Evolutionary conservation across 2,329 filamentous ascomycete genomes (phyloP).

Genomic region (Fusarium tupiense): DNA sequence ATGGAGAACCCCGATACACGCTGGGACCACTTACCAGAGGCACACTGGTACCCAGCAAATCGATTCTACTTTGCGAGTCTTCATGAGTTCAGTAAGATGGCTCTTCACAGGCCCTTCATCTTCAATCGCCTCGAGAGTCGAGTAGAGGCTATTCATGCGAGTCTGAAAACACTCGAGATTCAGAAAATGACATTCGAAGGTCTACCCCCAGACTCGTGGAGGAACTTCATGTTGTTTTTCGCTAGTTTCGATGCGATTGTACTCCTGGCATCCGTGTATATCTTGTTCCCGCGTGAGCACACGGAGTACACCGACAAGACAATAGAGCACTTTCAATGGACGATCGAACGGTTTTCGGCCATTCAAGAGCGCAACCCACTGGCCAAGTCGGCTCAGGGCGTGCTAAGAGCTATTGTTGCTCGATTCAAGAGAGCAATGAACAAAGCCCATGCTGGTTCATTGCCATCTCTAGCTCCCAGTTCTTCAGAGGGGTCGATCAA

Average conservation of each 20-base stretch:
- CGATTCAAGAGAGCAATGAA: conserved; percentile 63
- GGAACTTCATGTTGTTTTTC: conserved; percentile 66
- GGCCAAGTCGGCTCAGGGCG: conserved; percentile 63
- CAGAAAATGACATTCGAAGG: conserved; percentile 62
- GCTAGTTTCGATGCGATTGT: conserved; percentile 73
- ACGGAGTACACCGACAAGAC: conserved; percentile 57
- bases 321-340: conserved; percentile 68
- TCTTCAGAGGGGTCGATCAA: conserved; percentile 1
- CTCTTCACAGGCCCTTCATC: conserved; percentile 69
- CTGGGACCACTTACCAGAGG: conserved; percentile 64
- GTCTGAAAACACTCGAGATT: conserved; percentile 63
- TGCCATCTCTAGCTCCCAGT: conserved; percentile 9
- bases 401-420: conserved; percentile 64
- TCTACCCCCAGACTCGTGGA: conserved; percentile 61
- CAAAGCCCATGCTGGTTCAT: conserved; percentile 28
- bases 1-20: conserved; percentile 65
- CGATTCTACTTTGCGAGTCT: conserved; percentile 60
- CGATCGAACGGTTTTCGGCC: conserved; percentile 65
- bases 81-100: conserved; percentile 65
- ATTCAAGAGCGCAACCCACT: conserved; percentile 65
- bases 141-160: conserved; percentile 65
- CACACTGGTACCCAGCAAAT: conserved; percentile 61
- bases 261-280: conserved; percentile 68
- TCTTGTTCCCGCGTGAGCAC: conserved; percentile 68
- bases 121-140: conserved; percentile 65